Evolutionary conservation across 768 basidiomycete genomes (phyloP).

Genomic region (Polyporus arcularius): DNA sequence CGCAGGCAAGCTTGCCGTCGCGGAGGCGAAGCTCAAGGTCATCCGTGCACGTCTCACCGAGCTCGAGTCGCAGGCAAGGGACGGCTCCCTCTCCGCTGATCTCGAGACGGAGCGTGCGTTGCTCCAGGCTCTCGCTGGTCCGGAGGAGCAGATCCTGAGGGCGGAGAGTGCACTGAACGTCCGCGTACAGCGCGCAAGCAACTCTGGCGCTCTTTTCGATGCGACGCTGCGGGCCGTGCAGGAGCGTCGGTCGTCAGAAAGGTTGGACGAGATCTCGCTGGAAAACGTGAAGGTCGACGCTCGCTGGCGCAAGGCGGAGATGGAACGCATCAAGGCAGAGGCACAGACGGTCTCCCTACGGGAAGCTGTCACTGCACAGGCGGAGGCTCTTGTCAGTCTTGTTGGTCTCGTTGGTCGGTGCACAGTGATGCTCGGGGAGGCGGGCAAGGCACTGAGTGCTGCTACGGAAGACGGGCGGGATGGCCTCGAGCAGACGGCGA

Average conservation of each 20-base stretch:
- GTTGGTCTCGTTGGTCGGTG: slow-evolving; percentile 81
- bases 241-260: slow-evolving; percentile 71
- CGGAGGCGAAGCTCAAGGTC: slow-evolving; percentile 64
- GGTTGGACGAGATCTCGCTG: slow-evolving; percentile 67
- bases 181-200: slow-evolving; percentile 67
- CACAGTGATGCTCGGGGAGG: slow-evolving; percentile 69
- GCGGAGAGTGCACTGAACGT: slow-evolving; percentile 57
- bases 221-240: slow-evolving; percentile 83
- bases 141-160: slow-evolving; percentile 70
- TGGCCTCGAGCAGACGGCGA: slow-evolving; percentile 40
- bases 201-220: slow-evolving; percentile 80
- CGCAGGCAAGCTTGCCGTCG: slow-evolving; percentile 67
- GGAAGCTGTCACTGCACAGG: slow-evolving; percentile 63
- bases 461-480: slow-evolving; percentile 42
- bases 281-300: slow-evolving; percentile 76
- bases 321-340: slow-evolving; percentile 69
- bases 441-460: slow-evolving; percentile 43
- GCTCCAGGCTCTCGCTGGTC: slow-evolving; percentile 61
- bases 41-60: slow-evolving; percentile 65
- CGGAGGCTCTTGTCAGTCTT: slow-evolving; percentile 66
- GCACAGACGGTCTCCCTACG: slow-evolving; percentile 64
- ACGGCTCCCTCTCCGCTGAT: slow-evolving; percentile 48
- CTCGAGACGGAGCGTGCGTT: slow-evolving; percentile 75
- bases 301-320: slow-evolving; percentile 61
- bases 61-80: slow-evolving; percentile 44